Base-by-base conservation (phyloP, 2,329 filamentous ascomycete genomes). In the Pseudocercospora crystallina region DNA sequence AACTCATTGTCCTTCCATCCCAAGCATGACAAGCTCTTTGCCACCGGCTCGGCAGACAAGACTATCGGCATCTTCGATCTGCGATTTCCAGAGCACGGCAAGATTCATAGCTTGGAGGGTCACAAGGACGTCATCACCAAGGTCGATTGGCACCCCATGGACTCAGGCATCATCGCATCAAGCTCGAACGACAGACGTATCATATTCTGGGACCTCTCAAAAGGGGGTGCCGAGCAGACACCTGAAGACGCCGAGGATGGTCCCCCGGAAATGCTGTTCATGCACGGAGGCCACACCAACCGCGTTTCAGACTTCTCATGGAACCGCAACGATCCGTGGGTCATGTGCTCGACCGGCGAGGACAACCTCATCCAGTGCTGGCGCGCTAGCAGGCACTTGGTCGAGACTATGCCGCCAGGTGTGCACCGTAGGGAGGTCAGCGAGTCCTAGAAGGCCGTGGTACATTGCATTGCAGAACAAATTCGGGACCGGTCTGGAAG, bases 241-340 rank as follows among this genome's bases (percentile, higher is more conserved):
- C 90, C 90, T 2, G 95, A 99, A 60, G 94, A 99, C 70, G 86
- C 87, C 43, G 92, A 97, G 62, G 94, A 99, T 67, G 94, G 94
- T 0, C 89, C 91, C 1, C 92, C 94, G 44, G 94, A 99, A 72
- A 78, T 99, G 87, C 76, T 99, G 1, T 99, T 99, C 74, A 97
- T 99, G 91, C 94, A 99, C 65, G 94, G 94, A 54, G 94, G 94
- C 30, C 95, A 99, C 75, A 99, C 94, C 9, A 96, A 96, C 73
- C 87, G 95, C 60, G 83, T 99, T 55, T 90, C 89, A 32, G 95
- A 99, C 72, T 99, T 99, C 67, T 92, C 87, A 73, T 99, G 92
- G 92, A 99, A 99, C 72, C 83, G 84, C 61, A 96, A 95, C 68
- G 90, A 96, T 65, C 91, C 92, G 4, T 99, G 95, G 95, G 83